These are phyloP conservation scores for Craterostigma plantagineum DNA, from an alignment of 257 asterid genomes.

Conservation along the genomic window DNA sequence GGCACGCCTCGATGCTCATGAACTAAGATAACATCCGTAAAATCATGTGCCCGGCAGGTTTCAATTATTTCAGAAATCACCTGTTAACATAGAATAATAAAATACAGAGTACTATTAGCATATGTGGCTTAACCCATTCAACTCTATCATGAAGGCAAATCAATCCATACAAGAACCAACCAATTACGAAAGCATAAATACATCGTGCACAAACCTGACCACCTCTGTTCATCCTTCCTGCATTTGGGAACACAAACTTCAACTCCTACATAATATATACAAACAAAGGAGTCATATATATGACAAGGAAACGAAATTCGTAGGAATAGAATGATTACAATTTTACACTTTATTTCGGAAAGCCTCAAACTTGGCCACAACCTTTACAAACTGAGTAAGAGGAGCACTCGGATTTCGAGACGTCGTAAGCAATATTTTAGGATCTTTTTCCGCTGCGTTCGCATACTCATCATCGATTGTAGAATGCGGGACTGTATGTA, in stretches of 20 bases:
- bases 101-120: not conserved
- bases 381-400: conserved; percentile 91
- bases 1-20: conserved; percentile 97
- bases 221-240: conserved; percentile 87
- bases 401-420: conserved; percentile 94
- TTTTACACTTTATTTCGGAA: no score
- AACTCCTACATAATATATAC: conserved; percentile 34
- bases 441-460: conserved; percentile 55
- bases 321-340: no score
- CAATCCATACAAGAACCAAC: not conserved
- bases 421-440: conserved; percentile 79
- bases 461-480: conserved; percentile 93
- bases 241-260: conserved; percentile 80
- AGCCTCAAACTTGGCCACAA: conserved; percentile 4
- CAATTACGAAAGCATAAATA: not conserved
- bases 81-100: conserved; percentile 16
- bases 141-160: not conserved
- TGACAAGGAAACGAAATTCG: not conserved
- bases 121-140: no score
- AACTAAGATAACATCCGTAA: conserved; percentile 75
- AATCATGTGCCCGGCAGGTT: conserved; percentile 78
- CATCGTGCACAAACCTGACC: conserved; percentile 55
- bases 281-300: not conserved
- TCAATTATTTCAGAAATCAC: conserved; percentile 83
- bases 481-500: conserved; percentile 51